These are phyloP conservation scores for Umbelopsis ramanniana DNA, from an alignment of 192 early-diverging fungal genomes.

Conservation along the genomic window DNA sequence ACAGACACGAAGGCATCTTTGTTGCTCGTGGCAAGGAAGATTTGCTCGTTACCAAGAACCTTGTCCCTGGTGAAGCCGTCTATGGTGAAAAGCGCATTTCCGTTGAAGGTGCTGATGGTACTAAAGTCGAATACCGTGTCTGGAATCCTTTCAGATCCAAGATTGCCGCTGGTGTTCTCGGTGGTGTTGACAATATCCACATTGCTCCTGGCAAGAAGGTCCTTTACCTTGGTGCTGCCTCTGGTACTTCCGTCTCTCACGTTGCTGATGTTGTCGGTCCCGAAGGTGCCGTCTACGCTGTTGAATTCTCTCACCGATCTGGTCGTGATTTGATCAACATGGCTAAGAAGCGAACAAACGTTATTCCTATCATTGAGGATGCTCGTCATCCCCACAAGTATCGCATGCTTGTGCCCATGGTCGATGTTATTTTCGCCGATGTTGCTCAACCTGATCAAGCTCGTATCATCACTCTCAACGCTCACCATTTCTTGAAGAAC, in stretches of 20 bases:
- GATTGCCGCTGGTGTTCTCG: slow-evolving; percentile 97
- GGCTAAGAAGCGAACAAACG: slow-evolving; percentile 99
- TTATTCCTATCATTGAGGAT: slow-evolving; percentile 99
- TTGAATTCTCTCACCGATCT: slow-evolving; percentile 99
- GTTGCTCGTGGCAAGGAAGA: slow-evolving; percentile 99
- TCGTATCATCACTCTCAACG: slow-evolving; percentile 96
- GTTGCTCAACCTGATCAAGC: slow-evolving; percentile 99
- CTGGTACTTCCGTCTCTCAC: slow-evolving; percentile 94
- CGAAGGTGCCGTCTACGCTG: slow-evolving; percentile 96
- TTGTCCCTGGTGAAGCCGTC: slow-evolving; percentile 95
- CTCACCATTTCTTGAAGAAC: slow-evolving; percentile 98
- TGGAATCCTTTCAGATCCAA: slow-evolving; percentile 99
- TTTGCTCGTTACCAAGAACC: slow-evolving; percentile 97
- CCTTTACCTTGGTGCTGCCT: slow-evolving; percentile 96
- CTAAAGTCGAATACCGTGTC: slow-evolving; percentile 97
- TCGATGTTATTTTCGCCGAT: slow-evolving; percentile 98
- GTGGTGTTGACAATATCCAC: slow-evolving; percentile 95
- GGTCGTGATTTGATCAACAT: slow-evolving; percentile 99
- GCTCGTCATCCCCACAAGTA: slow-evolving; percentile 99
- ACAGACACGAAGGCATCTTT: slow-evolving; percentile 94
- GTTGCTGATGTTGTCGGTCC: slow-evolving; percentile 98
- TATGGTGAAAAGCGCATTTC: slow-evolving; percentile 99
- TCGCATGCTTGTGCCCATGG: slow-evolving; percentile 98
- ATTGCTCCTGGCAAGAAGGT: slow-evolving; percentile 97
- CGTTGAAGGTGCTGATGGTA: slow-evolving; percentile 92